A percentile compares a stretch with the other conserved stretches of the same genome.
These are phyloP conservation scores for Colletotrichum sp. DNA, from an alignment of 2,329 filamentous ascomycete genomes.

Conservation along the genomic window DNA sequence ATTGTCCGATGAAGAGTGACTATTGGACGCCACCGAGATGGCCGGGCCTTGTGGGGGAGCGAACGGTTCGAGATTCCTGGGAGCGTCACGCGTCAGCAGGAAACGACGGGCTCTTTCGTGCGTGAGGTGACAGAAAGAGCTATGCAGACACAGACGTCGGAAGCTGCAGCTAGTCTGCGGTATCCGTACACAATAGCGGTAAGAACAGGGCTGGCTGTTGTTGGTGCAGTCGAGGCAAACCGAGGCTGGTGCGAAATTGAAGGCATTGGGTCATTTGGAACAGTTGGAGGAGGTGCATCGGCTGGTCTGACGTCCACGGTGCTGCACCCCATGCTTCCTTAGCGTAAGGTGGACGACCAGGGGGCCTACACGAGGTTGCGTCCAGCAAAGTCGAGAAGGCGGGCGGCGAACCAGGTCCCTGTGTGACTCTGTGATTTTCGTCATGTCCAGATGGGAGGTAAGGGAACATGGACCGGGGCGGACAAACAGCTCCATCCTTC, in stretches of 20 bases:
- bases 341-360: background rate
- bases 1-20: slow-evolving; percentile 11
- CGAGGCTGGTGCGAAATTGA: background rate
- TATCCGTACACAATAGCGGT: background rate
- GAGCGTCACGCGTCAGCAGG: slow-evolving; percentile 1
- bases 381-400: background rate
- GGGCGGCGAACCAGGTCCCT: background rate
- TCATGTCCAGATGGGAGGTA: background rate
- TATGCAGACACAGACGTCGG: background rate
- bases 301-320: slow-evolving; percentile 1
- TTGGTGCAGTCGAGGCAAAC: background rate
- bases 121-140: background rate
- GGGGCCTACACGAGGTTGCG: slow-evolving; percentile 18
- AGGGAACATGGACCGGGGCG: background rate
- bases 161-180: background rate
- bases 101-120: background rate
- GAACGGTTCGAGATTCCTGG: background rate
- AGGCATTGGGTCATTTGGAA: background rate
- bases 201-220: background rate
- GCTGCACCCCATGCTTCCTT: slow-evolving; percentile 10
- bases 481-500: slow-evolving; percentile 4
- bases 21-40: slow-evolving; percentile 14
- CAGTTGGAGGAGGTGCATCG: background rate
- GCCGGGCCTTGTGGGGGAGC: background rate
- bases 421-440: slow-evolving; percentile 8